These are phyloP conservation scores for Boletus semigastroideus DNA, from an alignment of 1,284 basidiomycete species.

Conservation along the genomic window DNA sequence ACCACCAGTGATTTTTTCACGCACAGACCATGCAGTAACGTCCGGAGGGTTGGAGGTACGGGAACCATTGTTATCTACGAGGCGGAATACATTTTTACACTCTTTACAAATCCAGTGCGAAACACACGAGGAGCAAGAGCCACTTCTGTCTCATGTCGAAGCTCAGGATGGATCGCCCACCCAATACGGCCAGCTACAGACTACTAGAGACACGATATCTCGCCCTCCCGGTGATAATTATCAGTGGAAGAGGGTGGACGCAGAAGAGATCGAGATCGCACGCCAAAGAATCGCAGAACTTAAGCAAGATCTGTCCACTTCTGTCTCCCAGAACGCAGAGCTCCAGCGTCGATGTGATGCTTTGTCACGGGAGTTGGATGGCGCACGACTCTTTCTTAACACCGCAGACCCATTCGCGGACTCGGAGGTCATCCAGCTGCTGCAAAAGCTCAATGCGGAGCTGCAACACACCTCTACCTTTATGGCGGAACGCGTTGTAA, in stretches of 20 bases:
- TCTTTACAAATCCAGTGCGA: neutral
- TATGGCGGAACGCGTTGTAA: slow-evolving; percentile 23
- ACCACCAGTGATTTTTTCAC: neutral
- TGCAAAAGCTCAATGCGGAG: slow-evolving; percentile 26
- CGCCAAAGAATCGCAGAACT: neutral
- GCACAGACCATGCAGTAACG: neutral
- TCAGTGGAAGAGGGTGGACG: neutral
- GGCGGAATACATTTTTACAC: neutral
- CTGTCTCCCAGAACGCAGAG: neutral
- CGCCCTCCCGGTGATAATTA: neutral
- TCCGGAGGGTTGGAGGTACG: too few species aligned
- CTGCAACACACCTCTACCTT: slow-evolving; percentile 25
- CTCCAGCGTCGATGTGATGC: neutral
- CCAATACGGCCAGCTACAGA: neutral
- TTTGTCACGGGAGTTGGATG: slow-evolving; percentile 2
- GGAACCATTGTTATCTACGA: neutral
- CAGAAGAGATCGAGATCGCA: neutral
- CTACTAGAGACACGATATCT: neutral
- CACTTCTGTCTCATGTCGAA: neutral
- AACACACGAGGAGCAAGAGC: neutral
- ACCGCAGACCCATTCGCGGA: slow-evolving; percentile 22
- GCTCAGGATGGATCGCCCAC: neutral
- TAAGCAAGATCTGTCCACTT: neutral
- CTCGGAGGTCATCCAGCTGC: slow-evolving; percentile 22
- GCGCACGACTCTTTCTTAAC: slow-evolving; percentile 7